These are phyloP conservation scores for Alternaria angustiovoidea DNA, from an alignment of 2,329 filamentous ascomycete species.

Conservation along the genomic window DNA sequence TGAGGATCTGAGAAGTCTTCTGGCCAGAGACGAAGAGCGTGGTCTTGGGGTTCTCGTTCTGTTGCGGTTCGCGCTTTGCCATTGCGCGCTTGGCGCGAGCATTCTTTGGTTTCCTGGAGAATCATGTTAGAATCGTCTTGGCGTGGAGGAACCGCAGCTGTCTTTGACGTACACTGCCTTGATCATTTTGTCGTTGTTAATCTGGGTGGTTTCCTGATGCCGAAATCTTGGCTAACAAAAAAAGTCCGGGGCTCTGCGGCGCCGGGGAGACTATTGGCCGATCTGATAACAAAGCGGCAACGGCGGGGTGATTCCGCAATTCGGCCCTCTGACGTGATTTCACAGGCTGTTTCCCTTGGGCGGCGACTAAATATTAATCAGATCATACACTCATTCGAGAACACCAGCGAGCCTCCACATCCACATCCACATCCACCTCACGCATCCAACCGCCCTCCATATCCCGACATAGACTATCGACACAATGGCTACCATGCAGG, in stretches of 20 bases:
- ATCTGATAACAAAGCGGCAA: constrained; percentile 20
- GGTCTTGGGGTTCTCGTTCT: constrained; percentile 87
- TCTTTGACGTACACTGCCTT: constrained; percentile 40
- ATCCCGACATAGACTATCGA: not conserved
- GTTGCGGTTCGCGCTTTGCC: constrained; percentile 90
- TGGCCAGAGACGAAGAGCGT: constrained; percentile 90
- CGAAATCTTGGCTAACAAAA: constrained; percentile 35
- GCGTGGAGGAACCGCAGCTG: fast-evolving
- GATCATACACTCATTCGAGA: not conserved
- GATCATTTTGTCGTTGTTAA: constrained; percentile 35
- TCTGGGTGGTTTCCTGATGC: constrained; percentile 17
- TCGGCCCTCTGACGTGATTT: constrained; percentile 23
- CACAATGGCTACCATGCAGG: constrained; percentile 66
- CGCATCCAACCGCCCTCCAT: not conserved
- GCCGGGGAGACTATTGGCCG: constrained; percentile 20
- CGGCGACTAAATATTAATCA: constrained; percentile 20
- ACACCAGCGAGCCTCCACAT: not conserved
- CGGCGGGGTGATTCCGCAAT: constrained; percentile 18
- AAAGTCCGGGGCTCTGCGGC: constrained; percentile 17
- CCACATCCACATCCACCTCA: not conserved
- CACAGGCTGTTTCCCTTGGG: not conserved
- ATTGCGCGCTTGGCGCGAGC: constrained; percentile 94
- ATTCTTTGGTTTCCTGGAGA: constrained; percentile 71
- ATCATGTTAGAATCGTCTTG: constrained; percentile 5
- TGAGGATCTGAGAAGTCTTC: constrained; percentile 80